Conservation (phyloP, 768 basidiomycete genomes). For the Clathrus columnatus region DNA sequence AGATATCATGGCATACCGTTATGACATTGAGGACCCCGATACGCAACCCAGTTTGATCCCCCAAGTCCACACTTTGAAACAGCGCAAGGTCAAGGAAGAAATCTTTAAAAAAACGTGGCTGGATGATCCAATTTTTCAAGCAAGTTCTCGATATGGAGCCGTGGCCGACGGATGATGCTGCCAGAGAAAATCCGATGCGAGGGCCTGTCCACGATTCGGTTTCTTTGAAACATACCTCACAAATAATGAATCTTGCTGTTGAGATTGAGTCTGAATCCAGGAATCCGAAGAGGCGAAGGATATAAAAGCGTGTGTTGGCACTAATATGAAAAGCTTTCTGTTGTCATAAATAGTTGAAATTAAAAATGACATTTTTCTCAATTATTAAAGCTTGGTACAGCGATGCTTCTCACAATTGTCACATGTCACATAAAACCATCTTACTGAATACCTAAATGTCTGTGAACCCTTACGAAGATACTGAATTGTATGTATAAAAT, state of each 20-base stretch:
- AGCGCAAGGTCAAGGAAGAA: neutral
- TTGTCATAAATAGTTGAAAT: no score
- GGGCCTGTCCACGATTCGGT: no score
- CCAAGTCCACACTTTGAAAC: neutral
- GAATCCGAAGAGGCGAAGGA: no score
- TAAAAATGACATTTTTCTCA: no score
- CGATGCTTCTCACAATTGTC: neutral
- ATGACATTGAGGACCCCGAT: neutral
- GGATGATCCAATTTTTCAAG: neutral
- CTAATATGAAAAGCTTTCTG: no score
- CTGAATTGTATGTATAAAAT: conserved; percentile 71
- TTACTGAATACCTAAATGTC: conserved; percentile 34
- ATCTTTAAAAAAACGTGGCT: neutral
- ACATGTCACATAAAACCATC: neutral
- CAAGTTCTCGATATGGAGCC: neutral
- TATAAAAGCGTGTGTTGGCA: no score
- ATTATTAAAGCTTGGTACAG: no score
- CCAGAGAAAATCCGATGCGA: neutral
- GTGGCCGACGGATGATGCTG: neutral
- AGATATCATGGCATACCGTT: no score
- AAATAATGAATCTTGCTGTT: no score
- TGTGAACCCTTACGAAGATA: conserved; percentile 83
- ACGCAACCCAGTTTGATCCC: neutral
- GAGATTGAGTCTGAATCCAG: no score
- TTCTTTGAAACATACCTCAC: no score